These are phyloP conservation scores for Zasmidium angulare DNA, from an alignment of 2,329 filamentous ascomycete genomes.

Conservation along the genomic window DNA sequence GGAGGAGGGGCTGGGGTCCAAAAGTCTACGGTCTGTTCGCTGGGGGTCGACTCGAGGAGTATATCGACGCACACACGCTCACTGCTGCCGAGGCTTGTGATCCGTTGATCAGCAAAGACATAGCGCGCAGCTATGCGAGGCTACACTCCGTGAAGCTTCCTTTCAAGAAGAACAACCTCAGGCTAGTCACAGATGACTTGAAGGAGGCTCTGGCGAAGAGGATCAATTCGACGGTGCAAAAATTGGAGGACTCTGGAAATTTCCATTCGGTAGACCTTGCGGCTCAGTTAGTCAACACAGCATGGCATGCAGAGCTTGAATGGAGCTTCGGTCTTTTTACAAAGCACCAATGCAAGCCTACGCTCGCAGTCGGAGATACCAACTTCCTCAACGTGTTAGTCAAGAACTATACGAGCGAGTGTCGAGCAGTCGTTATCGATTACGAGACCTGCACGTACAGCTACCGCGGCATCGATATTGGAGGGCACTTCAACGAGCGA, in stretches of 20 bases:
- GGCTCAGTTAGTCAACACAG: background rate
- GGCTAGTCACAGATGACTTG: background rate
- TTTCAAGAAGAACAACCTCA: slow-evolving; percentile 1
- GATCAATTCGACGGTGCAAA: background rate
- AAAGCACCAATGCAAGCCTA: slow-evolving; percentile 6
- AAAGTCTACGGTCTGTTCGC: slow-evolving; percentile 4
- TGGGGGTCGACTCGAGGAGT: slow-evolving; percentile 13
- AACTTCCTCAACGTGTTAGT: slow-evolving; percentile 12
- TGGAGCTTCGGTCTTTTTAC: slow-evolving; percentile 2
- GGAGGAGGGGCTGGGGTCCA: slow-evolving; percentile 11
- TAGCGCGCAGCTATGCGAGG: slow-evolving; percentile 10
- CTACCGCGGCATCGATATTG: slow-evolving; percentile 14
- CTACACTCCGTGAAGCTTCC: slow-evolving; percentile 11
- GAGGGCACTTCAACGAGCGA: slow-evolving; percentile 14
- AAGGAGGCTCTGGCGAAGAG: background rate
- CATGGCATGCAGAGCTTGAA: slow-evolving; percentile 3
- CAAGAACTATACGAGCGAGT: background rate
- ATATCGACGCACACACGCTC: slow-evolving; percentile 7
- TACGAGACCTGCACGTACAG: slow-evolving; percentile 14
- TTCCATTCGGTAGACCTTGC: background rate
- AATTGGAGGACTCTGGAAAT: background rate
- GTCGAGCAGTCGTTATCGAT: slow-evolving; percentile 6
- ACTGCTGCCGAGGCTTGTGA: slow-evolving; percentile 4
- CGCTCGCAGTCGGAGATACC: slow-evolving; percentile 3
- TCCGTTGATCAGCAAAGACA: background rate